Conservation (phyloP, 805 yeast genomes). For the Lachancea thermotolerans region DNA sequence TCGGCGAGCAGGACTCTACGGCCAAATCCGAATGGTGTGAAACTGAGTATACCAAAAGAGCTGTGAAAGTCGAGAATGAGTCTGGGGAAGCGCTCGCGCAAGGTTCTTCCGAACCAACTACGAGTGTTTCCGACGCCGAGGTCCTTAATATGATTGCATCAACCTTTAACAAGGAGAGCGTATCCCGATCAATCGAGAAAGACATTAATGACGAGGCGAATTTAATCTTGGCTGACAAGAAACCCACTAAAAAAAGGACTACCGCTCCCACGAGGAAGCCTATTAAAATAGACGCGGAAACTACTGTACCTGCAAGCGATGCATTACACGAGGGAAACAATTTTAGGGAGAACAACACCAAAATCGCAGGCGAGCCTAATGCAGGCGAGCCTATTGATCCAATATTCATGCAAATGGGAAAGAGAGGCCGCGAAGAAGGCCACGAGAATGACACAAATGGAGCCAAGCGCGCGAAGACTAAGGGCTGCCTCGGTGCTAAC, state of each 20-base stretch:
- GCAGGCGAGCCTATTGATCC: slow-evolving; percentile 4
- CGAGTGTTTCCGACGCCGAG: slow-evolving; percentile 25
- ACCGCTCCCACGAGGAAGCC: neutral
- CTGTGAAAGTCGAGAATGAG: slow-evolving; percentile 23
- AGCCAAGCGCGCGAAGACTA: neutral
- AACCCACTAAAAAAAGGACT: neutral
- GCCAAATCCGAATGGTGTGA: slow-evolving; percentile 66
- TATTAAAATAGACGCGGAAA: neutral
- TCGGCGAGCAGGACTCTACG: slow-evolving; percentile 52
- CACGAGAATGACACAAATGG: neutral
- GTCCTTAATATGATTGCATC: slow-evolving; percentile 26
- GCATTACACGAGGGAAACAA: neutral
- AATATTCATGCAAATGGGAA: slow-evolving; percentile 3
- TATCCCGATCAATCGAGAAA: slow-evolving; percentile 24
- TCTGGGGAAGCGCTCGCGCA: slow-evolving; percentile 5
- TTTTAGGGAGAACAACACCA: no score
- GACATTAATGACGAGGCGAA: slow-evolving; percentile 20
- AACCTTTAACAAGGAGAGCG: slow-evolving; percentile 21
- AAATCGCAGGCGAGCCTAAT: no score
- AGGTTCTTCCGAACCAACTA: slow-evolving; percentile 8
- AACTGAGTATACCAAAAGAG: slow-evolving; percentile 60
- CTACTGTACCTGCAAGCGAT: neutral
- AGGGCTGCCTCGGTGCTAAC: neutral
- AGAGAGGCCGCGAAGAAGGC: neutral
- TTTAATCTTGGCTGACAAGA: slow-evolving; percentile 1